Base-by-base conservation (phyloP, 1,284 basidiomycete species). In the Cutaneotrichosporon dermatis region DNA sequence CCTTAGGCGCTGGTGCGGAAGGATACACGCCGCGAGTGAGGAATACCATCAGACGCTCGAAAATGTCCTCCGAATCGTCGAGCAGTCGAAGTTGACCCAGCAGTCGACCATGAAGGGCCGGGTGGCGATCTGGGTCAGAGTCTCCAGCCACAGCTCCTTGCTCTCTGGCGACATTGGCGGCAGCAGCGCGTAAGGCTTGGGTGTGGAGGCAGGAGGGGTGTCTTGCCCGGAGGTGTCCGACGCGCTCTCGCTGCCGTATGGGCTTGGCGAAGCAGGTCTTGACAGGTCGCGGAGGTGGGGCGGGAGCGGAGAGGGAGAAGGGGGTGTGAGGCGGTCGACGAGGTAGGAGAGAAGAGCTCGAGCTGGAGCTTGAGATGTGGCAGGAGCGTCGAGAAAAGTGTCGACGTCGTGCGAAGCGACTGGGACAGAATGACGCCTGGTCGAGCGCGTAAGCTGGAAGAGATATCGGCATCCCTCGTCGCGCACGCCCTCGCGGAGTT, bases 11-110 rank as follows among this genome's bases (percentile, higher is more conserved):
- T 69, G 44, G 82, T 76, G 25, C 25, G 25, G 25, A 25, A 13
- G 88, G 84, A 75, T 89, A 92, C 41, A 93, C 86, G 40, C 89
- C 88, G 88, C 88, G 87, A 2, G 89, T 91, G 63, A 97, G 80
- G 77, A 98, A 98, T 16, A 88, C 87, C 58, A 96, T 81, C n/a
- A 98, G 78, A 7, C 90, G 82, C 74, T 98, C 93, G 70, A 95
- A 97, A 60, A 99, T 79, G 74, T 99, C 94, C 79, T 98, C 94
- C 76, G 90, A 94, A 71, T 98, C 64, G 90, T 86, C 70, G 97
- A 90, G 74, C 93, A 98, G 75, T 99, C 96, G 76, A 96, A 99
- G 76, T 99, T 99, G 60, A 87, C 83, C 81, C 92, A 99, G 9
- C 98, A 81, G 72, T 97, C 92, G 48, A 96, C 91, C 88, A 97